These are phyloP conservation scores for Thermothelomyces thermophilus DNA, from an alignment of 2,329 filamentous ascomycete species.

Conservation along the genomic window DNA sequence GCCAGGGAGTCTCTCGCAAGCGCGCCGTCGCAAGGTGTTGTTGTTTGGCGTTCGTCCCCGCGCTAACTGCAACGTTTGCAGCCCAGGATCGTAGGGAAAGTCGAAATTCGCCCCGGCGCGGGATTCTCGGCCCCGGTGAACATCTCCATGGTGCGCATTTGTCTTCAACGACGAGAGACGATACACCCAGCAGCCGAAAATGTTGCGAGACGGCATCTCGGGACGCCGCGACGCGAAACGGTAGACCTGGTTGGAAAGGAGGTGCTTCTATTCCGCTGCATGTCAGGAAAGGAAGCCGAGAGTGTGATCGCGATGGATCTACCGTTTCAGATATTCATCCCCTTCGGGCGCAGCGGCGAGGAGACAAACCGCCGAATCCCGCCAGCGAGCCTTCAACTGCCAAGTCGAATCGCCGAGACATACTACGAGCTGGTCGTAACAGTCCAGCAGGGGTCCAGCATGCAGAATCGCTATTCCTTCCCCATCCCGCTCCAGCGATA, in stretches of 20 bases:
- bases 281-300: slow-evolving; percentile 76
- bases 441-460: slow-evolving; percentile 80
- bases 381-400: slow-evolving; percentile 82
- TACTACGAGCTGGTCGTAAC: slow-evolving; percentile 95
- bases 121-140: slow-evolving; percentile 85
- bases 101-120: slow-evolving; percentile 83
- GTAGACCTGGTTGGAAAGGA: slow-evolving; percentile 94
- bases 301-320: slow-evolving; percentile 92
- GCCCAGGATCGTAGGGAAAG: slow-evolving; percentile 96
- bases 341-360: slow-evolving; percentile 83
- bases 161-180: slow-evolving; percentile 84
- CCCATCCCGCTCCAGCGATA: slow-evolving; percentile 88
- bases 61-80: slow-evolving; percentile 33
- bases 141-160: slow-evolving; percentile 90
- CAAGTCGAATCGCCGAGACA: slow-evolving; percentile 91
- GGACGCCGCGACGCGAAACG: slow-evolving; percentile 82
- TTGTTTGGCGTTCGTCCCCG: not conserved
- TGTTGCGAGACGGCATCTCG: slow-evolving; percentile 83
- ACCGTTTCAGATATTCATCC: slow-evolving; percentile 95
- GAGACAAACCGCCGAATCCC: slow-evolving; percentile 86
- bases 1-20: not conserved
- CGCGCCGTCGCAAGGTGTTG: not conserved
- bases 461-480: slow-evolving; percentile 86
- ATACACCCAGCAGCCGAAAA: slow-evolving; percentile 96
- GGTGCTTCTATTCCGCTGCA: slow-evolving; percentile 82